These are phyloP conservation scores for Pseudocercospora vitis DNA, from an alignment of 2,329 filamentous ascomycete species.

Conservation along the genomic window DNA sequence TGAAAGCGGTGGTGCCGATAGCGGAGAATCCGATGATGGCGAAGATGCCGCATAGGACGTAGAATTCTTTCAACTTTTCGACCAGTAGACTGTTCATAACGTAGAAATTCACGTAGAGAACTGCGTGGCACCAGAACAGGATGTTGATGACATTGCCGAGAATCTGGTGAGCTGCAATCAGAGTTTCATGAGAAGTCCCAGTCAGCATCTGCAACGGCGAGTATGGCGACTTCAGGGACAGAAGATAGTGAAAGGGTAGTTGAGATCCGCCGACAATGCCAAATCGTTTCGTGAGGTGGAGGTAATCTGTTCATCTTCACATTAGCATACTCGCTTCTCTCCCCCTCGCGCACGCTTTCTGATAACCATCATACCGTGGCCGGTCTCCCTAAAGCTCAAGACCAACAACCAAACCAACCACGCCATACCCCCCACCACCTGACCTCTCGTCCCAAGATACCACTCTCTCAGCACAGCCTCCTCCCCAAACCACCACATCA, in stretches of 20 bases:
- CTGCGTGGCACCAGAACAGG: conserved; percentile 54
- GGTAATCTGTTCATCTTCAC: conserved; percentile 51
- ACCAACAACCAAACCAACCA: conserved; percentile 57
- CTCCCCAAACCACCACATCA: conserved; percentile 39
- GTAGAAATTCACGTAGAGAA: conserved; percentile 60
- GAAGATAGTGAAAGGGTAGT: conserved; percentile 59
- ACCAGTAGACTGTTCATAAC: conserved; percentile 50
- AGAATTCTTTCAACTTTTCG: conserved; percentile 56
- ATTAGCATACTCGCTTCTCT: neutral
- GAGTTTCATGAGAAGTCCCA: conserved; percentile 53
- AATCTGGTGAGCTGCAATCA: conserved; percentile 60
- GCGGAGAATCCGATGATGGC: conserved; percentile 48
- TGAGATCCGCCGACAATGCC: conserved; percentile 61
- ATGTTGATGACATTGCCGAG: conserved; percentile 56
- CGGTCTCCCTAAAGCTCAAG: conserved; percentile 53
- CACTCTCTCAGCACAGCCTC: conserved; percentile 35
- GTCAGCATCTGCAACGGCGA: conserved; percentile 55
- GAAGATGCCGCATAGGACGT: conserved; percentile 58
- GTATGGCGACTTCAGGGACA: conserved; percentile 54
- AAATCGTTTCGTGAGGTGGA: conserved; percentile 63
- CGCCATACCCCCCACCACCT: conserved; percentile 49
- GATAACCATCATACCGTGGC: conserved; percentile 49
- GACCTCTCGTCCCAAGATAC: conserved; percentile 50
- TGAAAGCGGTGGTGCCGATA: conserved; percentile 52
- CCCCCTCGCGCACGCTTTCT: neutral